phyloP scores from a whole-genome alignment of 78 protist species.

The Emiliania huxleyi region DNA sequence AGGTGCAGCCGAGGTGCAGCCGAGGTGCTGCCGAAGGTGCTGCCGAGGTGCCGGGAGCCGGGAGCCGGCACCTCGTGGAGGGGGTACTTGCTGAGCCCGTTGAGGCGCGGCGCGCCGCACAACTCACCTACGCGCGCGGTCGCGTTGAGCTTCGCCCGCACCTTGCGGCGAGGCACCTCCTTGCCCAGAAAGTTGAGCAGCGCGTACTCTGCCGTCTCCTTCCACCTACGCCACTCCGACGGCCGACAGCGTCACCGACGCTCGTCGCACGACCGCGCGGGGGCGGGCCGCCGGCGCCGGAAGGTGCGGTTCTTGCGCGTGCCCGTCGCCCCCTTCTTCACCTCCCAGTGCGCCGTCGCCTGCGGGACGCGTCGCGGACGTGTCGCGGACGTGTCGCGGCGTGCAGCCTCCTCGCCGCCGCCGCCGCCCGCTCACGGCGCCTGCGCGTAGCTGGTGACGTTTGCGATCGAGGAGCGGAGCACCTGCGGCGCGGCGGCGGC shows the following conservation, averaged over 20 bases:
- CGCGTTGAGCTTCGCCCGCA: too few relatives aligned
- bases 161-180: background rate
- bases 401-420: too few relatives aligned
- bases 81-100: too few relatives aligned
- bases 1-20: too few relatives aligned
- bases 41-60: background rate
- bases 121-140: too few relatives aligned
- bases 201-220: background rate
- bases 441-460: background rate
- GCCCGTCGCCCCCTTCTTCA: background rate
- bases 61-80: too few relatives aligned
- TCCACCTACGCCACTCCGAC: too few relatives aligned
- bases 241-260: too few relatives aligned
- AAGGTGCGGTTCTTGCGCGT: background rate
- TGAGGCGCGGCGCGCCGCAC: too few relatives aligned
- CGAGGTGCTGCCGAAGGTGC: background rate
- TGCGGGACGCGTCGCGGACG: background rate
- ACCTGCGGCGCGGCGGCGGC: background rate
- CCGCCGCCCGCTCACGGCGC: background rate
- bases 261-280: too few relatives aligned
- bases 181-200: background rate
- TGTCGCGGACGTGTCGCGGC: too few relatives aligned
- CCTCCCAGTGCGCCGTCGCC: slow-evolving; percentile 4
- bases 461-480: background rate
- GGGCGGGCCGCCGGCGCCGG: background rate